Conservation (phyloP, 2,329 filamentous ascomycete species). For the Pseudogymnoascus verrucosus region DNA sequence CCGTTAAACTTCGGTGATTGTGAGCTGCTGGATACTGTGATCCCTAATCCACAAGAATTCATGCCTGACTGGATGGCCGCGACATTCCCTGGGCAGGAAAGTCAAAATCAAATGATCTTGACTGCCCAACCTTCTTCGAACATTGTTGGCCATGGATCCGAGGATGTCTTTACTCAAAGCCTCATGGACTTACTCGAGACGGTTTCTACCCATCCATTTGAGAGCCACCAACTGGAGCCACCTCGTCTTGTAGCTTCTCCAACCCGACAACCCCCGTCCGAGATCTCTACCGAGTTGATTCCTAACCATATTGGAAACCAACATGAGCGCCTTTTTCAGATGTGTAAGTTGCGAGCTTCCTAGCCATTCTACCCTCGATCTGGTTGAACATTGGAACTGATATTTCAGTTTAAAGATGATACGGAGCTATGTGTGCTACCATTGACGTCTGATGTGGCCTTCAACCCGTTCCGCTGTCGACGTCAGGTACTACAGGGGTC, state of each 20-base stretch:
- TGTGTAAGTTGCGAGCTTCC: background rate
- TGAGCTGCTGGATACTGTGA: background rate
- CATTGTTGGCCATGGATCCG: slow-evolving; percentile 7
- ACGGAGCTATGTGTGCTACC: slow-evolving; percentile 30
- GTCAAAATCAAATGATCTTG: background rate
- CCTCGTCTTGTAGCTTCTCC: background rate
- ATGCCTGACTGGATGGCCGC: background rate
- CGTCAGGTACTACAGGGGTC: slow-evolving; percentile 20
- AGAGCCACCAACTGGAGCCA: slow-evolving; percentile 1
- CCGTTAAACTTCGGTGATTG: background rate
- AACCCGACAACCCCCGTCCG: background rate
- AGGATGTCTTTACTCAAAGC: background rate
- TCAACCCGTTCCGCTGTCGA: slow-evolving; percentile 29
- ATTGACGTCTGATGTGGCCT: slow-evolving; percentile 26
- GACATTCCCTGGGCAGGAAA: background rate
- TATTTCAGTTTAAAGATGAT: slow-evolving; percentile 23
- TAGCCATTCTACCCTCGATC: background rate
- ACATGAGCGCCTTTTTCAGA: background rate
- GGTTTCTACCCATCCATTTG: background rate
- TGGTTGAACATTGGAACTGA: background rate
- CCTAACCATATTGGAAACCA: background rate
- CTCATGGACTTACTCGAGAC: background rate
- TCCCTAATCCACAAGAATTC: background rate
- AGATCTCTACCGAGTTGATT: background rate
- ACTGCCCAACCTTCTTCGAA: background rate